Percentiles rank a stretch among this genome's conserved stretches.
Evolutionary conservation across 768 basidiomycete species (phyloP).

Genomic region (Strobilomyces dryophilus): DNA sequence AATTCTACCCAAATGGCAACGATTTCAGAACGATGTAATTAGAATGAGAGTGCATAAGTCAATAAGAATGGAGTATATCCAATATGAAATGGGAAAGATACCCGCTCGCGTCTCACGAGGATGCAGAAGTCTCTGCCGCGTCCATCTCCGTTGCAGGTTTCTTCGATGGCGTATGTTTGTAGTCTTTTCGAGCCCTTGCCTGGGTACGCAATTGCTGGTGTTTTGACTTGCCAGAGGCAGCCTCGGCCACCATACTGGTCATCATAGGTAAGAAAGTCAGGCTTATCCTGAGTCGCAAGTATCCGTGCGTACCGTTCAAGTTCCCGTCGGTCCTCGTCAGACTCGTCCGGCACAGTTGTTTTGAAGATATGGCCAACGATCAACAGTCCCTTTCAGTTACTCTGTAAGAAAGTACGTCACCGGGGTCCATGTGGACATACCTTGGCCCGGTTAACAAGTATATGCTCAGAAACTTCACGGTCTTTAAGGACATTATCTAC

Average conservation of each 20-base stretch:
- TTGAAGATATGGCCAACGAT: conserved; percentile 91
- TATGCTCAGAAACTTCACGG: conserved; percentile 61
- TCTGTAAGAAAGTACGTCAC: background rate
- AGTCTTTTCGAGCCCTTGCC: conserved; percentile 27
- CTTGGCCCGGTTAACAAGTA: conserved; percentile 81
- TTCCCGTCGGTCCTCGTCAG: conserved; percentile 90
- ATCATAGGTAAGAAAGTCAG: conserved; percentile 1
- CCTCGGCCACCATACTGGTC: conserved; percentile 80
- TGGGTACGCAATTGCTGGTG: conserved; percentile 37
- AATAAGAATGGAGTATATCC: conserved; percentile 16
- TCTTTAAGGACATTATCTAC: conserved; percentile 86
- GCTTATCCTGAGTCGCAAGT: background rate
- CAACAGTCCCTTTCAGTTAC: conserved; percentile 62
- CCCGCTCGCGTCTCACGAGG: conserved; percentile 10
- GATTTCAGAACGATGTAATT: conserved; percentile 18
- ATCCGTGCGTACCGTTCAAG: conserved; percentile 69
- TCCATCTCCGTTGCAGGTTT: conserved; percentile 24
- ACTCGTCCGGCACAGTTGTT: conserved; percentile 76
- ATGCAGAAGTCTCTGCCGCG: conserved; percentile 12
- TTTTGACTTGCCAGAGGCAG: conserved; percentile 69
- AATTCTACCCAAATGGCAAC: conserved; percentile 14
- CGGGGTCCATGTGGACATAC: conserved; percentile 34
- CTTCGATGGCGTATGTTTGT: conserved; percentile 38
- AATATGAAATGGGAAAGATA: conserved; percentile 12
- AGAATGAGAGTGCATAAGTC: conserved; percentile 15